Evolutionary conservation across 148 eudicot species (phyloP).

Genomic region (Spergularia marina): DNA sequence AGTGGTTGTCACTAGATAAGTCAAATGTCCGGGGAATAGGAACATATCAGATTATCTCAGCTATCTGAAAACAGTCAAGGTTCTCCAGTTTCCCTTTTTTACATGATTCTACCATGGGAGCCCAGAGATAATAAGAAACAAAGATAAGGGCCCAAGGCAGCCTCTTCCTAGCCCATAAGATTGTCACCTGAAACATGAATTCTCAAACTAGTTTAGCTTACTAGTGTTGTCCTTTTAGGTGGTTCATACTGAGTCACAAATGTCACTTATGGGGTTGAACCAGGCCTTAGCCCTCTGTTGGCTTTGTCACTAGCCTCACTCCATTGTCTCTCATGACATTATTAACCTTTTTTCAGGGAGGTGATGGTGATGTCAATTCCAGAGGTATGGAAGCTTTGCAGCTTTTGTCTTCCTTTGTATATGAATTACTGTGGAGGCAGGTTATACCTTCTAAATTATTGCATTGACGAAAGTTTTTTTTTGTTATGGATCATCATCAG

Average conservation of each 20-base stretch:
- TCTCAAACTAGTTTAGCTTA: neutral
- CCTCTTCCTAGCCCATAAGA: neutral
- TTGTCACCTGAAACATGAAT: neutral
- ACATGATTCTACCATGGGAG: neutral
- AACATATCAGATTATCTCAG: neutral
- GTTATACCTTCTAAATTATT: neutral
- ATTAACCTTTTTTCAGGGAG: constrained; percentile 21
- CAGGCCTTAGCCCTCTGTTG: neutral
- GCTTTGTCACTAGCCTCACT: neutral
- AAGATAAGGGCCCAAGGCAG: neutral
- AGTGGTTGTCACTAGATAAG: neutral
- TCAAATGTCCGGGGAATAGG: neutral
- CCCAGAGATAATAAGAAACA: neutral
- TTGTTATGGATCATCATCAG: constrained; percentile 35
- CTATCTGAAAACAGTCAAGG: neutral
- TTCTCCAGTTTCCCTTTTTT: neutral
- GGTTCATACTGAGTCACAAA: neutral
- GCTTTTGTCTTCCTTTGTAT: neutral
- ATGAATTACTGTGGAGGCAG: neutral
- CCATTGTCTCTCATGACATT: constrained; percentile 14
- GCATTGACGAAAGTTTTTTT: neutral
- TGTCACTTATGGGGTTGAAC: neutral
- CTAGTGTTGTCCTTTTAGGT: neutral
- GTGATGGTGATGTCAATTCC: constrained; percentile 23
- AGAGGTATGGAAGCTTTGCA: constrained; percentile 17